Base-by-base conservation (phyloP, 768 basidiomycete species). In the Tephrocybe sp. region DNA sequence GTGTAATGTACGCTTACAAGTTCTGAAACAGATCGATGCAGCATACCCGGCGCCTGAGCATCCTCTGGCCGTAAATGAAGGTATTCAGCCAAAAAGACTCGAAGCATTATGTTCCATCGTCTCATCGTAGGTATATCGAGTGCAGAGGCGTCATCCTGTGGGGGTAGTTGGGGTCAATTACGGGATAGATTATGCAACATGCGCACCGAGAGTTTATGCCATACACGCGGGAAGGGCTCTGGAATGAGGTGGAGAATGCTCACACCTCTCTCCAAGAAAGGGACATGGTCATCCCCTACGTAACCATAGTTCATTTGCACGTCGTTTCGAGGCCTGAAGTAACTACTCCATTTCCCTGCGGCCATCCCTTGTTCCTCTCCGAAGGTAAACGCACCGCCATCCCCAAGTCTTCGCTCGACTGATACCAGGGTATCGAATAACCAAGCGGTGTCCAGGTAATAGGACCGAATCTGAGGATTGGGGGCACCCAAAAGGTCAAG, bases 211-310 rank as follows among this genome's bases (percentile, higher is more conserved):
- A 91, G 62, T 7, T 80, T 85, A 67, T 98, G 94, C 95, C 94
- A 98, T 14, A 96, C 93, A 1, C 36, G 52, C 3, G 97, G 97
- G 67, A 98, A 99, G 2, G 90, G 93, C 41, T 82, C 81, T 2
- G 95, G 70, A 48, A 98, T 98, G 40, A 98, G 65, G 67, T 99
- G 97, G 58, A 99, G 70, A 45, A 98, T 72, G 55, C 83, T 90
- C 14, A 98, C 93, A 2, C 97, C 97, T 55, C 74, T 71, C 32
- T 73, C 68, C 44, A 96, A 61, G 73, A 99, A 98, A 20, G 97
- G 97, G 36, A 93, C 67, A 60, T 99, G 97, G 68, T 99, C 97
- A 67, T 99, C 97, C 34, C 83, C 91, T 54, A 96, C 85, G 59
- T 84, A 80, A 2, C 83, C 84, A 17, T 68, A 63, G 53, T 75